Base-by-base conservation (phyloP, 106 monocot species). In the Narthecium ossifragum region DNA sequence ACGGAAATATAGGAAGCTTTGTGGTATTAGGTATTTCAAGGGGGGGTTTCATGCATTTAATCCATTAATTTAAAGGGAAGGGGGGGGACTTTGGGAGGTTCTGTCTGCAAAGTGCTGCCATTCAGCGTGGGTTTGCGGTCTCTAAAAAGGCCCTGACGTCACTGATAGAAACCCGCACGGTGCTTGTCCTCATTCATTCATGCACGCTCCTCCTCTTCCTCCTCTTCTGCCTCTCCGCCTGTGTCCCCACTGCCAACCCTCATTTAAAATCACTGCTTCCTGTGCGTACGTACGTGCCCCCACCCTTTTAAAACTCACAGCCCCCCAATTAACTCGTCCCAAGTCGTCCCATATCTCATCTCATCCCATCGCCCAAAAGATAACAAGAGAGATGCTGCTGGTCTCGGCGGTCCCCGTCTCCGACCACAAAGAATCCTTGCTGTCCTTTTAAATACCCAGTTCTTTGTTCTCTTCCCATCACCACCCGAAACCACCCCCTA, bases 161-260 rank as follows among this genome's bases (percentile, higher is more conserved):
- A 52, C 11, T 52, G 51, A 52, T 52, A 25, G 51, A 52, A 52
- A 52, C 51, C 51, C 51, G 51, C 51, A 52, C 51, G 51, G 51
- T 17, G 45, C 17, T 10, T 2, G 11, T 46, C 7, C 15, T 17
- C 45, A 8, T 3, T 8, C 45, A 46, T 15, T 17, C 17, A 8
- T 46, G 17, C 3, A 10, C 3, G 45, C 15, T 10, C 17, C 15
- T n/a, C 45, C 45, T 17, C 45, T 46, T n/a, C 17, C 45, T 46
- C 17, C 15, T 17, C 15, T 15, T 8, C 45, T 46, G 11, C 17
- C 45, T 46, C 45, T 17, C 45, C 17, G 3, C 17, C 17, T n/a
- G 3, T 10, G 3, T 46, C 12, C 11, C 11, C 36, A 6, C 36
- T 37, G 11, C 36, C 11, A 6, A 8, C 17, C 15, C 45, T 46